Conservation (phyloP, 2,329 filamentous ascomycete species). For the Fusarium sororula region DNA sequence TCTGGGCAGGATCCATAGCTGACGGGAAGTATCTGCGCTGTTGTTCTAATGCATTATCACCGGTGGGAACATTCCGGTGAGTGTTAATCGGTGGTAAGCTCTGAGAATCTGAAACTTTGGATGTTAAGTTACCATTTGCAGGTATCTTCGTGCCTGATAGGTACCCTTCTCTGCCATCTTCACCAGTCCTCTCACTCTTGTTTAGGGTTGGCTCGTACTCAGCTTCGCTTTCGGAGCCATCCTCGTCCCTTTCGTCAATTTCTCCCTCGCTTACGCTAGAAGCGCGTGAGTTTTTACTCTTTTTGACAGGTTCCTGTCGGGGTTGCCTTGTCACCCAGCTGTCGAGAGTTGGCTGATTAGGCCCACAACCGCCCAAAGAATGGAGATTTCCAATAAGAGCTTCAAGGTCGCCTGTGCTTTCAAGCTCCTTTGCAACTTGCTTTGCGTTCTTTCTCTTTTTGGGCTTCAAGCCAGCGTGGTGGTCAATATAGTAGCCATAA, state of each 20-base stretch:
- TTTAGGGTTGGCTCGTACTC: conserved; percentile 39
- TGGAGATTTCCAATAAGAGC: conserved; percentile 34
- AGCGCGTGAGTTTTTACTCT: conserved; percentile 30
- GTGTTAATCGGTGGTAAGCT: conserved; percentile 20
- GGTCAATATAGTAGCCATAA: conserved; percentile 46
- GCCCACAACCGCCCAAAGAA: not conserved
- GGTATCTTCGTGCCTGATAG: not conserved
- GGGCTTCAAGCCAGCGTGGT: conserved; percentile 43
- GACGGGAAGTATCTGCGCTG: conserved; percentile 63
- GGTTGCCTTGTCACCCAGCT: conserved; percentile 9
- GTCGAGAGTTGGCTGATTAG: conserved; percentile 9
- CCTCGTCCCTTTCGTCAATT: conserved; percentile 9
- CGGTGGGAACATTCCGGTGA: conserved; percentile 38
- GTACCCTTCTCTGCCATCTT: conserved; percentile 4
- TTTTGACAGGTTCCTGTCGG: conserved; percentile 1
- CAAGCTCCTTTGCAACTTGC: conserved; percentile 41
- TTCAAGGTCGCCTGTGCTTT: conserved; percentile 38
- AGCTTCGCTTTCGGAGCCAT: conserved; percentile 40
- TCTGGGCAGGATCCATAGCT: conserved; percentile 51
- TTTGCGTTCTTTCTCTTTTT: conserved; percentile 47
- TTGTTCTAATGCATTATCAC: conserved; percentile 49
- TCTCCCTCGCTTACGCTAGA: conserved; percentile 35
- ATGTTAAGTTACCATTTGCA: conserved; percentile 17
- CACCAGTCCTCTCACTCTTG: conserved; percentile 15
- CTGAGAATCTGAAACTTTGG: not conserved